phyloP scores from a whole-genome alignment of 371 early-diverging fungal species.

The Mucor circinelloides region DNA sequence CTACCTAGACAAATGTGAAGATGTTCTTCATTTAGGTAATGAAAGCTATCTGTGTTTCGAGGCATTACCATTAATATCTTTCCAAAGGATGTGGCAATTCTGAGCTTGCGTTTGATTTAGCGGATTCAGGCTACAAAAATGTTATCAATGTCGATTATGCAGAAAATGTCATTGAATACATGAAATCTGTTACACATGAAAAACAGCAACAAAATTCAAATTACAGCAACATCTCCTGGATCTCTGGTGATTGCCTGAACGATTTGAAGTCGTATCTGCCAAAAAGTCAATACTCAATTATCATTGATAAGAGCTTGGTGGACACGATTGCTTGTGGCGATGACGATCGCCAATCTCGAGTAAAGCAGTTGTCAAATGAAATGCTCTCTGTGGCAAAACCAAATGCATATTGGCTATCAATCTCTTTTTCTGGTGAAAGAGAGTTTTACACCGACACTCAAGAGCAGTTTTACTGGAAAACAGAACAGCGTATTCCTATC shows the following conservation, averaged over 20 bases:
- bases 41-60: neutral
- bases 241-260: constrained; percentile 31
- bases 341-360: constrained; percentile 26
- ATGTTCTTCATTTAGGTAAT: constrained; percentile 38
- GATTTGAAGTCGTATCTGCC: constrained; percentile 10
- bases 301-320: constrained; percentile 45
- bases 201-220: constrained; percentile 6
- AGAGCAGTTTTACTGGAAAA: constrained; percentile 17
- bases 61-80: neutral
- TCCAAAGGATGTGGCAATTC: constrained; percentile 60
- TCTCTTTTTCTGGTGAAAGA: constrained; percentile 37
- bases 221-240: constrained; percentile 27
- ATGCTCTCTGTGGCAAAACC: constrained; percentile 22
- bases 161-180: constrained; percentile 42
- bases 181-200: constrained; percentile 29
- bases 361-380: constrained; percentile 21
- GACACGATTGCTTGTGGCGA: constrained; percentile 53
- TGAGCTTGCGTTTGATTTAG: constrained; percentile 46
- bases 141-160: constrained; percentile 52
- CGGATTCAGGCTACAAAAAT: constrained; percentile 31
- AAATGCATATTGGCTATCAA: constrained; percentile 31
- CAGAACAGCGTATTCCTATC: constrained; percentile 26
- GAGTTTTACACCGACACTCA: constrained; percentile 12
- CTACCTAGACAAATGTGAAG: constrained; percentile 24
- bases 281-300: constrained; percentile 19